These are phyloP conservation scores for Vitis vinifera DNA, from an alignment of 164 flowering plant genomes.

Conservation along the genomic window ASM3070453v1 NC_081821.1:6561501-6562000, in stretches of 20 bases:
- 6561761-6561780: conserved; percentile 55
- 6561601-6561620: not conserved
- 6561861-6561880: conserved; percentile 60
- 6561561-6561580: too few species aligned
- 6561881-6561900: conserved; percentile 57
- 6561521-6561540: too few species aligned
- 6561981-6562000: not conserved
- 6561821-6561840: conserved; percentile 69
- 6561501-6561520: too few species aligned
- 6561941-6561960: conserved; percentile 67
- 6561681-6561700: conserved; percentile 52
- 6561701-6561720: conserved; percentile 48
- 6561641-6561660: conserved; percentile 50
- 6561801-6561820: conserved; percentile 58
- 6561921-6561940: conserved; percentile 54
- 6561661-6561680: conserved; percentile 45
- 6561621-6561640: conserved; percentile 63
- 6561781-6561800: conserved; percentile 58
- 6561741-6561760: conserved; percentile 50
- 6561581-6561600: too few species aligned
- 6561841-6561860: conserved; percentile 67
- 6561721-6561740: conserved; percentile 45
- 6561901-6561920: conserved; percentile 69
- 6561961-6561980: conserved; percentile 44
- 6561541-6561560: too few species aligned